Base-by-base conservation (phyloP, 768 basidiomycete species). In the Pluteus cervinus region DNA sequence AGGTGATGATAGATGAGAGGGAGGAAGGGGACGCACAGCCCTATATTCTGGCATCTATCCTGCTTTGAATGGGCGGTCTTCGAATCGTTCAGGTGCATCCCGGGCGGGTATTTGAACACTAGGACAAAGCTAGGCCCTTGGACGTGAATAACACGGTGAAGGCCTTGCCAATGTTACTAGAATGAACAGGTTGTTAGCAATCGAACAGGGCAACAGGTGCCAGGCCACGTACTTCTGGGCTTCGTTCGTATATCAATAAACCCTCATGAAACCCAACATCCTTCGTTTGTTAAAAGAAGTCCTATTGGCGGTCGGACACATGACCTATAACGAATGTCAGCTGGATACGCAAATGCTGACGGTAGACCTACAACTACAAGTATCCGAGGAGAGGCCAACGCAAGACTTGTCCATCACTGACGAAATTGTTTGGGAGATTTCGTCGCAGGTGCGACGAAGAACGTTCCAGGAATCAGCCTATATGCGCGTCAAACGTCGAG, bases 11-110 rank as follows among this genome's bases (percentile, higher is more conserved):
- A n/a, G n/a, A n/a, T n/a, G n/a, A n/a, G n/a, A n/a, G n/a, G n/a
- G n/a, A n/a, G n/a, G n/a, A n/a, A n/a, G n/a, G 18, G 11, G 18
- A 69, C 83, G 44, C 51, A 86, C 83, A 86, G 54, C 15, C 90
- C 90, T 24, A 92, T 81, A 44, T 88, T 91, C 55, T 89, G 79
- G 47, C 92, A 89, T 25, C 86, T 61, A 49, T 92, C 90, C 46
- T 76, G 80, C 47, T 72, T 80, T 9, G 81, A 80, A 3, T 66
- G 71, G 1, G 61, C 64, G 7, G 71, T 72, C 54, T 87, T 86
- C 9, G 84, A 85, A 53, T 91, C 89, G 52, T 93, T 93, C 30
- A 91, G 53, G 50, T 93, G 90, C 74, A 91, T 82, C 1, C 81
- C 89, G 3, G 76, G 70, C 11, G 92, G 75, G 52, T 88, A 91